These are phyloP conservation scores for Pleurotus giganteus DNA, from an alignment of 768 basidiomycete genomes.

Conservation along the genomic window DNA sequence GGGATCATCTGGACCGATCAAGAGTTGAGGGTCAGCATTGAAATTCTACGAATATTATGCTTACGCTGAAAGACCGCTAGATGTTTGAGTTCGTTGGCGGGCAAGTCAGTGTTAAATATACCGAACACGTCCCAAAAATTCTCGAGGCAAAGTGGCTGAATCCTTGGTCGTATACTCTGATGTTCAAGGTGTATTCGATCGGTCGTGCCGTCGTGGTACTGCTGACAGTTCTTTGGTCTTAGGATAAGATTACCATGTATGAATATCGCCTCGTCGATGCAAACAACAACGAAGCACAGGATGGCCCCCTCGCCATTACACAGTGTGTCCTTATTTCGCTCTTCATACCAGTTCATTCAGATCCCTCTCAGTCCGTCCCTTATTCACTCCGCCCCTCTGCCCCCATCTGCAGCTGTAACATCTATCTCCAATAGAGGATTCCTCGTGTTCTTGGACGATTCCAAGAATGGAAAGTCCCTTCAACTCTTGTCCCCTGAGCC, in stretches of 20 bases:
- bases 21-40: slow-evolving; percentile 35
- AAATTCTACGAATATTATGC: background rate
- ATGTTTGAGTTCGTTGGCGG: slow-evolving; percentile 34
- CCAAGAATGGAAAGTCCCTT: background rate
- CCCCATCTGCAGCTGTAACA: slow-evolving; percentile 21
- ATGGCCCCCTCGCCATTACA: background rate
- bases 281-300: slow-evolving; percentile 26
- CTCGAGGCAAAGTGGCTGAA: slow-evolving; percentile 36
- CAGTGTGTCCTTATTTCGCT: background rate
- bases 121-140: slow-evolving; percentile 22
- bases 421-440: slow-evolving; percentile 12
- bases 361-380: slow-evolving; percentile 14
- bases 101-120: slow-evolving; percentile 28
- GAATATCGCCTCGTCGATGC: slow-evolving; percentile 30
- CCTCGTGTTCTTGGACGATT: background rate
- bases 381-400: slow-evolving; percentile 19
- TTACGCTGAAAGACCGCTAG: slow-evolving; percentile 25
- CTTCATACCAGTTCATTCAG: slow-evolving; percentile 13
- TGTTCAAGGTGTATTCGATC: slow-evolving; percentile 30
- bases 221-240: slow-evolving; percentile 2
- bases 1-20: slow-evolving; percentile 48
- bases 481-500: background rate
- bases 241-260: slow-evolving; percentile 43
- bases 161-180: slow-evolving; percentile 35
- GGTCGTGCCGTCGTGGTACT: background rate